Evolutionary conservation across 176 grass and related monocot genomes (phyloP).

Genomic region (Chrysopogon serrulatus): DNA sequence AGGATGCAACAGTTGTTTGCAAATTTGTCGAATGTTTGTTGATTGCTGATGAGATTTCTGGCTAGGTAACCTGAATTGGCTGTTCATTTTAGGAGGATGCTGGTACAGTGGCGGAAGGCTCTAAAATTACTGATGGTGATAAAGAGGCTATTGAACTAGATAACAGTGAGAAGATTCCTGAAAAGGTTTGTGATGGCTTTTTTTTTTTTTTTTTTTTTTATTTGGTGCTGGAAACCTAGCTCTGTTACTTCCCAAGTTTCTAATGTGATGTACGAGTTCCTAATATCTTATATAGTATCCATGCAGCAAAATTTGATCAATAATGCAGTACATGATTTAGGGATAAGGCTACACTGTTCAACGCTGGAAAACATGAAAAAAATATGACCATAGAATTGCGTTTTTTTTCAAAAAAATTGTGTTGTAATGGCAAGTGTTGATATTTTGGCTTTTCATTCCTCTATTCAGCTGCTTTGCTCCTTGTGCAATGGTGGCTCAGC

Average conservation of each 20-base stretch:
- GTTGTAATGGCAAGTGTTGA: too few species aligned
- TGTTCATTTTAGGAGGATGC: conserved; percentile 1
- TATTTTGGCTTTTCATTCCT: too few species aligned
- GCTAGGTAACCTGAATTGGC: not conserved
- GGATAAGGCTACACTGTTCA: not conserved
- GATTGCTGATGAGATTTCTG: not conserved
- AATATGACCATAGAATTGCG: not conserved
- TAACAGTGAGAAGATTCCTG: not conserved
- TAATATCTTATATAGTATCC: not conserved
- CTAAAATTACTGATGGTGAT: not conserved
- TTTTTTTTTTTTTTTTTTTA: too few species aligned
- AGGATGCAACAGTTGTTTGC: not conserved
- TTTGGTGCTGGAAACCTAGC: not conserved
- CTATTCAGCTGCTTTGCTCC: too few species aligned
- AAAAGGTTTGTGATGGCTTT: not conserved
- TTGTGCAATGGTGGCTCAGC: not conserved
- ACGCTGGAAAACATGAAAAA: not conserved
- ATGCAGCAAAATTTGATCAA: not conserved
- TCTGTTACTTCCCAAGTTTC: not conserved
- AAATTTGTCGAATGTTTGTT: not conserved
- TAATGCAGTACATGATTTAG: not conserved
- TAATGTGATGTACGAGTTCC: not conserved
- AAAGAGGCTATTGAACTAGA: not conserved
- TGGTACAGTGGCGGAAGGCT: not conserved
- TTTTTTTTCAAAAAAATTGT: too few species aligned